Conservation (phyloP, 139 green algal species). For the Chlorella sp. region DNA sequence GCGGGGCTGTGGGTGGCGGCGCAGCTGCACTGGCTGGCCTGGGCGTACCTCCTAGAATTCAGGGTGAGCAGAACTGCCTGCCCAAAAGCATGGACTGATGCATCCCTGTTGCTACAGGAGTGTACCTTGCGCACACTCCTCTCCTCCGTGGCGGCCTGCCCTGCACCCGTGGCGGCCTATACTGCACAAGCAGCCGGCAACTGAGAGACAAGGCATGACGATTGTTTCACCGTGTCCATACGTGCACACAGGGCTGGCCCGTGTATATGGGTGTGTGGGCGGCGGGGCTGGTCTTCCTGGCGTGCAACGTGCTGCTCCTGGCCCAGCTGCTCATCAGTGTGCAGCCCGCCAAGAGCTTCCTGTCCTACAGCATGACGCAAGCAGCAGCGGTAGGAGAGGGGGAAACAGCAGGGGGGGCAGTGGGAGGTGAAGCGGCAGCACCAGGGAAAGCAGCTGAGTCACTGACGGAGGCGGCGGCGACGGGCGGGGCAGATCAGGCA, state of each 20-base stretch:
- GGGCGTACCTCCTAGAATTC: constrained; percentile 75
- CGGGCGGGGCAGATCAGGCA: no score
- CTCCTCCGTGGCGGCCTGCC: neutral
- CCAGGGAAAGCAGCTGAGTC: no score
- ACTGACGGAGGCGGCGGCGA: no score
- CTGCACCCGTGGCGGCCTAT: no score
- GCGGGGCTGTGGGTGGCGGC: constrained; percentile 32
- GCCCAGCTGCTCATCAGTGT: constrained; percentile 15
- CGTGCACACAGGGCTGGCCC: constrained; percentile 30
- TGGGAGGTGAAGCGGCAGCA: no score
- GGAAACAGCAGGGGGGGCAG: no score
- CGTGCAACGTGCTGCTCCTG: constrained; percentile 43
- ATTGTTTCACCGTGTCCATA: neutral
- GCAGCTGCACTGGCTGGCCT: constrained; percentile 72
- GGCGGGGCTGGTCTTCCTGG: constrained; percentile 50
- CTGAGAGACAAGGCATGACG: no score
- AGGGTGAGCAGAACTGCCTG: constrained; percentile 31
- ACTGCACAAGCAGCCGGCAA: no score
- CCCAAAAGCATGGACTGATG: no score
- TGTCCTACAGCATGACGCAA: neutral
- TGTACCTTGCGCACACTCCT: no score
- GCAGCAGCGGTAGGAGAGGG: no score
- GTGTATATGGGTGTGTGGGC: constrained; percentile 58
- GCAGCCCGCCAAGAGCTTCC: neutral
- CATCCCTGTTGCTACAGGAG: no score